phyloP scores from a whole-genome alignment of 192 early-diverging fungal species.

The Coemansia sp. region DNA sequence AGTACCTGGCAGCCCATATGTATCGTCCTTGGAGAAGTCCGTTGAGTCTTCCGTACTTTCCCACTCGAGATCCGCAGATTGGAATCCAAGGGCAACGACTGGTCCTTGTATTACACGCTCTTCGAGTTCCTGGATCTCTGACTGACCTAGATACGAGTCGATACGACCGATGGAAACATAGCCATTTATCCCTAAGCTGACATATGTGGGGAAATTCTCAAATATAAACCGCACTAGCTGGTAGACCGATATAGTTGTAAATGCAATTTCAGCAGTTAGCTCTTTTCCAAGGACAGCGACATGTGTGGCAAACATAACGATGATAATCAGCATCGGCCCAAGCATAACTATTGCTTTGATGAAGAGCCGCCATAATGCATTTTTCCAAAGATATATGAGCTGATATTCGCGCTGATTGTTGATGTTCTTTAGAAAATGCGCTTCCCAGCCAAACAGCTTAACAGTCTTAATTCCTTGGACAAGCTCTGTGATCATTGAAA shows the following conservation, averaged over 20 bases:
- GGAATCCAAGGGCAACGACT: slow-evolving; percentile 3
- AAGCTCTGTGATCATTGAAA: slow-evolving; percentile 74
- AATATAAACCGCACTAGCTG: slow-evolving; percentile 58
- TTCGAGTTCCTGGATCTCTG: slow-evolving; percentile 9
- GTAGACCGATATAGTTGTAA: slow-evolving; percentile 67
- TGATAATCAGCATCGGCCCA: slow-evolving; percentile 41
- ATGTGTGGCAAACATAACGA: slow-evolving; percentile 57
- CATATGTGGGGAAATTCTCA: slow-evolving; percentile 58
- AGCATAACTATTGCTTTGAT: slow-evolving; percentile 29
- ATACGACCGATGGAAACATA: slow-evolving; percentile 13
- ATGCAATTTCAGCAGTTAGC: slow-evolving; percentile 58
- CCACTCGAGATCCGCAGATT: slow-evolving; percentile 14
- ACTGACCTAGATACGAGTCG: slow-evolving; percentile 8
- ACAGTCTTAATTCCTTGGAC: slow-evolving; percentile 84
- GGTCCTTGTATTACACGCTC: neutral
- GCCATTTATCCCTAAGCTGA: slow-evolving; percentile 51
- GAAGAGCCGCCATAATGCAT: slow-evolving; percentile 50
- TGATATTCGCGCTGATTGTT: slow-evolving; percentile 59
- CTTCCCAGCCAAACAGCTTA: slow-evolving; percentile 82
- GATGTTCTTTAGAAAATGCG: slow-evolving; percentile 65
- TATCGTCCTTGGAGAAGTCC: neutral
- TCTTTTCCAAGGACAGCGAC: slow-evolving; percentile 55
- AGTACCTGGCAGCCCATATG: neutral
- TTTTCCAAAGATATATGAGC: slow-evolving; percentile 48
- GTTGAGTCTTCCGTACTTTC: neutral